These are phyloP conservation scores for Hanseniaspora thailandica DNA, from an alignment of 805 yeast species.

Conservation along the genomic window DNA sequence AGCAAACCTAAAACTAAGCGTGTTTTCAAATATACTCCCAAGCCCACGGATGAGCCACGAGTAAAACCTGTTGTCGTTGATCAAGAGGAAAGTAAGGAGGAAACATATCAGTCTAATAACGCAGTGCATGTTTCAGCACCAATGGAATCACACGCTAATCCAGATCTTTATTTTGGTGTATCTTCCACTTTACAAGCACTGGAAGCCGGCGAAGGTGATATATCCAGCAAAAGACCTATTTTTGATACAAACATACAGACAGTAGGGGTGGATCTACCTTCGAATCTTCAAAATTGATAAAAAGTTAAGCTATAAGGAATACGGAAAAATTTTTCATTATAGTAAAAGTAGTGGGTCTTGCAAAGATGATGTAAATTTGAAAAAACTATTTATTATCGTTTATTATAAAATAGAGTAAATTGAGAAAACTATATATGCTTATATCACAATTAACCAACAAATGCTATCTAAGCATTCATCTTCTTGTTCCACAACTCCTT, in stretches of 20 bases:
- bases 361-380: too few relatives aligned
- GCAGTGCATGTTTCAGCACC: too few relatives aligned
- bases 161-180: constrained; percentile 10
- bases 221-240: constrained; percentile 21
- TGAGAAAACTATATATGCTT: background rate
- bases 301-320: background rate
- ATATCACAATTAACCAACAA: background rate
- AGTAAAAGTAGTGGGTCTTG: too few relatives aligned
- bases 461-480: background rate
- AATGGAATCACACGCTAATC: background rate
- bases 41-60: background rate
- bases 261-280: constrained; percentile 19
- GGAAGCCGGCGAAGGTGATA: constrained; percentile 14
- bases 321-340: background rate
- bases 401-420: too few relatives aligned
- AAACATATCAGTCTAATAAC: too few relatives aligned
- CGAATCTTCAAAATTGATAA: background rate
- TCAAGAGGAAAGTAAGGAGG: too few relatives aligned
- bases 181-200: background rate
- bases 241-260: constrained; percentile 16
- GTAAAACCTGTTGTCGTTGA: background rate
- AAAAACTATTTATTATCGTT: too few relatives aligned
- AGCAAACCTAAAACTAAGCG: background rate
- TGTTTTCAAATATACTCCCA: background rate
- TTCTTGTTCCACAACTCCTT: constrained; percentile 47